Base-by-base conservation (phyloP, 352 stramenopile genomes). In the Globisporangium takayamanum region DNA sequence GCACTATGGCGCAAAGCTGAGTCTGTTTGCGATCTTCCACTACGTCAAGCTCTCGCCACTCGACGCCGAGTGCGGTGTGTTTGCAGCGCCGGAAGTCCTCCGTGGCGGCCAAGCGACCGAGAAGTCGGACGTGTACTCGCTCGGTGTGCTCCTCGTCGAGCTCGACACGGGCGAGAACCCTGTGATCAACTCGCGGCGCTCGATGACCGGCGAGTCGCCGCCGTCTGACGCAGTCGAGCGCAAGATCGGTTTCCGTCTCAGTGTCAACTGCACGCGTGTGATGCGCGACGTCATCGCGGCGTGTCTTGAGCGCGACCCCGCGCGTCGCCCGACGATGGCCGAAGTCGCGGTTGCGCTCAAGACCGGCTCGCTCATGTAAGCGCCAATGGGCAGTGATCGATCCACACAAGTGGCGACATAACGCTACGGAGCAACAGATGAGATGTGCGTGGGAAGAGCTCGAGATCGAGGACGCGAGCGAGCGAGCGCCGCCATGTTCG, bases 101-200 rank as follows among this genome's bases (percentile, higher is more conserved):
- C 78, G 73, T 16, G 81, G 84, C 6, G 77, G 89, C 48, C 76
- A 87, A 54, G 80, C 80, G 41, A 88, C 74, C 0, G 81, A 89
- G 37, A 80, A 74, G 60, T 73, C 81, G 16, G 81, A 94, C 28
- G 78, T 90, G 16, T 94, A 83, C 62, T 70, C 84, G 49, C 88
- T 94, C 53, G 84, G 81, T 33, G 80, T 94, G 22, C 60, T 92
- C 26, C 74, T 94, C 36, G 81, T 90, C 26, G 84, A 94, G 58
- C 72, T 94, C 28, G 80, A 88, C 53, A 76, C 80, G 5, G 78
- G 80, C 20, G 77, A 88, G 59, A 84, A 76, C 26, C 84, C 81
- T 0, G 73, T 86, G 42, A 70, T 81, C 55, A 87, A 93, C 59
- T 68, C 74, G 20, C 60, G 72, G 36, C 77, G 69, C 0, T 59